Evolutionary conservation across 2,329 filamentous ascomycete genomes (phyloP).

Genomic region (Beauveria sp.): DNA sequence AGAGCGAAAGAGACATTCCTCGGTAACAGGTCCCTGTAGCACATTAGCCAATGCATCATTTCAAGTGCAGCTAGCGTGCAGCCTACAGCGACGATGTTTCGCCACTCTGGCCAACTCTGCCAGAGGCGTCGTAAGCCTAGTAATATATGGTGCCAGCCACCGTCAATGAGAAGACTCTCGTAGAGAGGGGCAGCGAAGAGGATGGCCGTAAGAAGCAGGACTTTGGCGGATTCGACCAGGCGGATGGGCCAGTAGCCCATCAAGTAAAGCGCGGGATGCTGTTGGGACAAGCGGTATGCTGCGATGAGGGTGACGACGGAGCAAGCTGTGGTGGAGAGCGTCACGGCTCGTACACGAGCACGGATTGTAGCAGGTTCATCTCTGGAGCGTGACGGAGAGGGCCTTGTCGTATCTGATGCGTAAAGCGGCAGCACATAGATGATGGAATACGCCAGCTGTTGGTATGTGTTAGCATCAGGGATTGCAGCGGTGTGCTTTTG

Average conservation of each 20-base stretch:
- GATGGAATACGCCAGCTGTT: conserved; percentile 70
- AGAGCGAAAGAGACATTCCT: conserved; percentile 90
- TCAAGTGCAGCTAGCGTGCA: conserved; percentile 14
- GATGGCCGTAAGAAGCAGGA: conserved; percentile 63
- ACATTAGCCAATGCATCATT: not conserved
- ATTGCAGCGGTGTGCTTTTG: not conserved
- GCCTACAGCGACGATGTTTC: conserved; percentile 77
- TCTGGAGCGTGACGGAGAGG: conserved; percentile 69
- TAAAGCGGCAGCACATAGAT: conserved; percentile 91
- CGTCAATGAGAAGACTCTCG: conserved; percentile 67
- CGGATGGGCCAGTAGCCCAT: conserved; percentile 79
- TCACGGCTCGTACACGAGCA: conserved; percentile 74
- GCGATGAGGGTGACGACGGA: conserved; percentile 60
- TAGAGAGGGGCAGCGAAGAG: conserved; percentile 83
- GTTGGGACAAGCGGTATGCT: conserved; percentile 41
- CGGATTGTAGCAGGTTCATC: conserved; percentile 87
- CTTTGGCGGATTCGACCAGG: conserved; percentile 53
- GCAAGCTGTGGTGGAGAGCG: conserved; percentile 63
- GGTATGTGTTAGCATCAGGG: conserved; percentile 1
- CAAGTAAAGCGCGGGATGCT: conserved; percentile 50
- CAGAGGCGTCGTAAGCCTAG: conserved; percentile 47
- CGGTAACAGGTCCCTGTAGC: conserved; percentile 70
- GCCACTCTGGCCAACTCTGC: conserved; percentile 71
- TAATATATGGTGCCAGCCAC: conserved; percentile 59
- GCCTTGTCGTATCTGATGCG: conserved; percentile 68